Evolutionary conservation across 73 alveolate species (phyloP), one percentile per base, ranked within the genome.

Genomic region (Paramecium caudatum): DNA sequence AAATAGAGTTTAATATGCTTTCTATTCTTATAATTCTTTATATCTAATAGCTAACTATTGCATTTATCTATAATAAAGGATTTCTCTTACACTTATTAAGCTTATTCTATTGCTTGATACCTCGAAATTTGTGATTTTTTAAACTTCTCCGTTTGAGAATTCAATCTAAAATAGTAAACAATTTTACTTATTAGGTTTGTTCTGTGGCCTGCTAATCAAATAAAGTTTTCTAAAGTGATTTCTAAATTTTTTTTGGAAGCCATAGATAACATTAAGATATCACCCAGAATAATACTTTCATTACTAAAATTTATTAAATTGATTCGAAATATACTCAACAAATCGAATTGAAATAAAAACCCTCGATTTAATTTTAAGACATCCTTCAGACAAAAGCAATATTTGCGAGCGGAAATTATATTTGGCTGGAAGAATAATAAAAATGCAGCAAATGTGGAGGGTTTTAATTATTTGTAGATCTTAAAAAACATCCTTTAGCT

Each of bases 81-180:
- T 65, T 55, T 55, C 80, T n/a, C 34, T 17, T 65, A 65, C 83
- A 65, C 49, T 65, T 9, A 65, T 65, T 65, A 65, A 65, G 16
- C 17, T 36, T 17, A 65, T 65, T 32, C 34, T 65, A 15, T 65
- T 65, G 83, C 55, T 65, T 33, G 49, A 16, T 25, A 65, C 34
- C 34, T 32, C 83, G 39, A 33, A 65, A 65, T 65, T 65, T 4
- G 83, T 65, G 30, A 65, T 65, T 43, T 65, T 65, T 30, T 65
- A 15, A 4, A 36, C 50, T 10, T 65, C 83, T 10, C 83, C 83
- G 34, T 65, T 65, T n/a, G 49, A 36, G 32, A 65, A 65, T 32
- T 65, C 83, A 65, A 65, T 65, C 83, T 65, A 65, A 13, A 32
- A 25, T 65, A 65, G 5, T 36, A 25, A 25, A 4, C 6, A 15